phyloP scores from a whole-genome alignment of 495 filamentous ascomycete species.

The Aspergillus affinis region DNA sequence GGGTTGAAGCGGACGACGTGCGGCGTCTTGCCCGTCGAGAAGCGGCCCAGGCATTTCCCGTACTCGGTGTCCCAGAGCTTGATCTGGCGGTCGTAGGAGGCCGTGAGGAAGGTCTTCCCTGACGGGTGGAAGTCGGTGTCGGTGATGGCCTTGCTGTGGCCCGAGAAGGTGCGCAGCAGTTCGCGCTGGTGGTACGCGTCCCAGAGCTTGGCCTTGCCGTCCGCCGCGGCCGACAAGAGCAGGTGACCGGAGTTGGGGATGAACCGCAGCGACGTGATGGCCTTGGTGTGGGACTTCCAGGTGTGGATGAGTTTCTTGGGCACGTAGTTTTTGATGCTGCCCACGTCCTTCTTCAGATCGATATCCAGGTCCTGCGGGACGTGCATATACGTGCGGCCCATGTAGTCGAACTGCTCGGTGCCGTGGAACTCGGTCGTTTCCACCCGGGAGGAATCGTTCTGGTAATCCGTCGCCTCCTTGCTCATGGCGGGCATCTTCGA shows the following conservation, averaged over 20 bases:
- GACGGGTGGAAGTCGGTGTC: slow-evolving; percentile 83
- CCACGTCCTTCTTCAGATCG: slow-evolving; percentile 77
- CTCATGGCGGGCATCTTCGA: slow-evolving; percentile 51
- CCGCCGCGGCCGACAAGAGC: slow-evolving; percentile 79
- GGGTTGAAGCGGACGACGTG: slow-evolving; percentile 96
- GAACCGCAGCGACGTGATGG: slow-evolving; percentile 84
- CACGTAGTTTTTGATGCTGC: slow-evolving; percentile 80
- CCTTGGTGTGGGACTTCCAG: slow-evolving; percentile 82
- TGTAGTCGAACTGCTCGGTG: slow-evolving; percentile 79
- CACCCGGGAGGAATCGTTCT: slow-evolving; percentile 50
- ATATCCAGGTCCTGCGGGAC: slow-evolving; percentile 94
- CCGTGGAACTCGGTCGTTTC: slow-evolving; percentile 92
- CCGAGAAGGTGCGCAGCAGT: slow-evolving; percentile 83
- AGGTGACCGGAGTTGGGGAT: slow-evolving; percentile 86
- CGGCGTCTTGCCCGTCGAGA: slow-evolving; percentile 89
- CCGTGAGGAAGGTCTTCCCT: slow-evolving; percentile 88
- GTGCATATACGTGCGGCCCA: slow-evolving; percentile 79
- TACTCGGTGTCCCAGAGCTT: slow-evolving; percentile 99
- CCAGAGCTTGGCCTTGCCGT: slow-evolving; percentile 90
- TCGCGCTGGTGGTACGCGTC: slow-evolving; percentile 89
- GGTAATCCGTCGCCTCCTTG: slow-evolving; percentile 61
- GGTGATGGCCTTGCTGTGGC: slow-evolving; percentile 86
- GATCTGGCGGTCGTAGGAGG: slow-evolving; percentile 88
- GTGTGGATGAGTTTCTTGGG: slow-evolving; percentile 92
- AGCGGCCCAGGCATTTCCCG: slow-evolving; percentile 79